Conservation (phyloP, 163 green algal species). For the Scenedesmus sp. region DNA sequence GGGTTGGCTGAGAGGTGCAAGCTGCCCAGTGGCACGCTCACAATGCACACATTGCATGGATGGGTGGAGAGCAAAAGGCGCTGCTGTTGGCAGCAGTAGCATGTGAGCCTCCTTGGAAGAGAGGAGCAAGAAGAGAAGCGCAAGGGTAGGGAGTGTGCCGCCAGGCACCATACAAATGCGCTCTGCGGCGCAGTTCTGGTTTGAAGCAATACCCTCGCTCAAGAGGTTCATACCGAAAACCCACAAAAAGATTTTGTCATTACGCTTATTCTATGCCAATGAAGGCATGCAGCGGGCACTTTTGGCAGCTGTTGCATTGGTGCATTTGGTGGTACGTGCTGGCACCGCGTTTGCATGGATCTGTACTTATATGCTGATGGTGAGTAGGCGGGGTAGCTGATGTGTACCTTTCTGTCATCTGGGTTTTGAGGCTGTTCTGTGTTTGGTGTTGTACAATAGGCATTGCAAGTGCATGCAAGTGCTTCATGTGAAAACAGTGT, state of each 20-base stretch:
- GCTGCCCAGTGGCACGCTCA: constrained; percentile 3
- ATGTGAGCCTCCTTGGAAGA: background rate
- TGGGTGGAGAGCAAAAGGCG: background rate
- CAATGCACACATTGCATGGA: background rate
- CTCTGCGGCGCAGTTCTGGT: background rate
- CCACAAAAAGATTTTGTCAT: background rate
- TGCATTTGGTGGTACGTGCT: background rate
- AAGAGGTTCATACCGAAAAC: background rate
- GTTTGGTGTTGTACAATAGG: background rate
- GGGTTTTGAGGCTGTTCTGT: background rate
- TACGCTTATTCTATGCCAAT: background rate
- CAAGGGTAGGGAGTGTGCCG: background rate
- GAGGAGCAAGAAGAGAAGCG: background rate
- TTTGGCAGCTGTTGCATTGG: background rate
- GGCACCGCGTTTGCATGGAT: too few relatives aligned
- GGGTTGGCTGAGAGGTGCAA: background rate
- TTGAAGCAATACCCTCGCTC: background rate
- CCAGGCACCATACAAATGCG: background rate
- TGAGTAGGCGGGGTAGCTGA: too few relatives aligned
- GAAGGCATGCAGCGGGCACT: background rate
- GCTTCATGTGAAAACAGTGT: background rate
- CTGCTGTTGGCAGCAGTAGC: background rate
- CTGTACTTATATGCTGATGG: too few relatives aligned
- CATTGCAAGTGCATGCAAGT: background rate
- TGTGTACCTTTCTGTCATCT: background rate